These are phyloP conservation scores for Penicillium corylophilum DNA, from an alignment of 2,329 filamentous ascomycete species.

Conservation along the genomic window DNA sequence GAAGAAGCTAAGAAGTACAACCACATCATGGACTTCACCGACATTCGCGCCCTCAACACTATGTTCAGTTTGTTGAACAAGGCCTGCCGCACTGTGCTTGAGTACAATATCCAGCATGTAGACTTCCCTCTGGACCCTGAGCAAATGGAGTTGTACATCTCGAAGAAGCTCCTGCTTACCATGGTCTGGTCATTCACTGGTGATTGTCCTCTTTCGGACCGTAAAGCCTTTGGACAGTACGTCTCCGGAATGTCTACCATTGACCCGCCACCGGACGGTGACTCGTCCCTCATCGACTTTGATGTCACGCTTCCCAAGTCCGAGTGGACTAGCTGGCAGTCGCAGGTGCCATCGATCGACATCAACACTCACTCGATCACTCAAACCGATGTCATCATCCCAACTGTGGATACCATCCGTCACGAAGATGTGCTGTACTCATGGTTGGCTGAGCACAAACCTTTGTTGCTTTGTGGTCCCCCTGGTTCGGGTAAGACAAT, in stretches of 20 bases:
- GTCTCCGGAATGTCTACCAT: constrained; percentile 80
- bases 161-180: constrained; percentile 91
- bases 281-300: constrained; percentile 85
- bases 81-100: constrained; percentile 83
- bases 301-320: constrained; percentile 83
- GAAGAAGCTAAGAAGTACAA: constrained; percentile 73
- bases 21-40: constrained; percentile 98
- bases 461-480: constrained; percentile 90
- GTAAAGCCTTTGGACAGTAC: constrained; percentile 85
- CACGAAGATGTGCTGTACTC: constrained; percentile 99
- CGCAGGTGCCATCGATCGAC: constrained; percentile 88
- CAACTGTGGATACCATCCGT: constrained; percentile 92
- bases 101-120: constrained; percentile 91
- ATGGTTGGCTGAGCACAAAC: constrained; percentile 98
- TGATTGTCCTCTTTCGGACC: constrained; percentile 84
- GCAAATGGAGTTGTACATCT: constrained; percentile 82
- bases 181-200: constrained; percentile 95
- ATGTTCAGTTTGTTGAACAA: constrained; percentile 96
- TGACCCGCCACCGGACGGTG: constrained; percentile 76
- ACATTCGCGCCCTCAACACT: constrained; percentile 84
- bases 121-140: constrained; percentile 92
- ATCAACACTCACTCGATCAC: constrained; percentile 98
- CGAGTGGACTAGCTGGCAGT: constrained; percentile 92
- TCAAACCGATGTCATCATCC: constrained; percentile 97
- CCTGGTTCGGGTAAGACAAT: constrained; percentile 99